Evolutionary conservation across 2,329 filamentous ascomycete genomes (phyloP), one percentile per base, ranked within the genome.

Genomic region (Parascedosporium putredinis): DNA sequence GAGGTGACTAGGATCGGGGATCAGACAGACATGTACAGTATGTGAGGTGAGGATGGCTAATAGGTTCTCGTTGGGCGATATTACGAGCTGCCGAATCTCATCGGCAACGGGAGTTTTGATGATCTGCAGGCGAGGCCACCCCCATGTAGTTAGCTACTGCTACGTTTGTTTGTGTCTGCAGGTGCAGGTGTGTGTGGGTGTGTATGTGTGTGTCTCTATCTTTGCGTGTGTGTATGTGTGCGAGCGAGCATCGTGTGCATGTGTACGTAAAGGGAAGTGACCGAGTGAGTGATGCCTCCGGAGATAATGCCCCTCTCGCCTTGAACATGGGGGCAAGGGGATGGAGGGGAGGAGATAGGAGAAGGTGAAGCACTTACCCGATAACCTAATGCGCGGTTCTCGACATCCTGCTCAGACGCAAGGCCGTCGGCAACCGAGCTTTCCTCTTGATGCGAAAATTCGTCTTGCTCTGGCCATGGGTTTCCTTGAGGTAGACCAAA

Each of bases 1-100:
- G 27, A 96, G 79, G 59, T 90, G 84, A 7, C 84, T 81, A 1
- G 84, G 73, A 56, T 94, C 85, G 23, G 91, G 91, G 4, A 97
- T 74, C n/a, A 90, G 72, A 50, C 87, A 84, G 57, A 97, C 83
- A 61, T 95, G 88, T 38, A 95, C 80, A 2, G 89, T 96, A 61
- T 96, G 86, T 8, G 83, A 80, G 1, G 91, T 95, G 47, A 91
- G 71, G 50, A 97, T 84, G 4, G 90, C 90, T 51, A 97, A 78
- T 60, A 85, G 89, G 58, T 87, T 83, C 34, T 81, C 80, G 51
- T 84, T 82, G 1, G 90, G 91, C 1, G 90, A 96, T 34, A 95
- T 82, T 55, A 86, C 70, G 45, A 97, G 79, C 64, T 95, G 89
- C 59, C 81, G 81, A 58, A 97, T 95, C 51, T 88, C 81, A 52